A percentile compares a stretch with the other conserved stretches of the same genome.
phyloP scores from a whole-genome alignment of 1,284 basidiomycete species.

The Boletellus deceptivus region DNA sequence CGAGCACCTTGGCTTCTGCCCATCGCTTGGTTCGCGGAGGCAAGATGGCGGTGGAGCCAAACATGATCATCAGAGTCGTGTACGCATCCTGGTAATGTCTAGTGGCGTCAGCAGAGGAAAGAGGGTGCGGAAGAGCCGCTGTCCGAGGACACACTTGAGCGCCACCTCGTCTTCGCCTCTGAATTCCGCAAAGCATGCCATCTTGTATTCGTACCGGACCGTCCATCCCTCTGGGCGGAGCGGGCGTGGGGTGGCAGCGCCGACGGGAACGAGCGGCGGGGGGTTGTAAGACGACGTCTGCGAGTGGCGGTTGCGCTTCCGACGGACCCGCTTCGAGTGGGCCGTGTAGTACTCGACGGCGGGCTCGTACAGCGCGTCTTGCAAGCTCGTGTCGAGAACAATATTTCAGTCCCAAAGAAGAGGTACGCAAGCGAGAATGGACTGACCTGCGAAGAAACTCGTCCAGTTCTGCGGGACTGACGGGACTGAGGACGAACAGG shows the following conservation, averaged over 20 bases:
- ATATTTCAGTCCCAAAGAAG: too few species aligned
- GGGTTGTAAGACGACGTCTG: constrained; percentile 48
- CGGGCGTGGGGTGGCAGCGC: constrained; percentile 47
- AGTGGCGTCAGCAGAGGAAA: constrained; percentile 6
- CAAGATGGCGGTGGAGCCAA: constrained; percentile 79
- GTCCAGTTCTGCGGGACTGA: constrained; percentile 73
- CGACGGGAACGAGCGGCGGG: constrained; percentile 42
- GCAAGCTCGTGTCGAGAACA: constrained; percentile 51
- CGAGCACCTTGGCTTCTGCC: constrained; percentile 97
- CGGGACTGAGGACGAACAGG: constrained; percentile 92
- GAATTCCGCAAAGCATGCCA: constrained; percentile 94
- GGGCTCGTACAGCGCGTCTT: constrained; percentile 84
- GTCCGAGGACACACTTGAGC: constrained; percentile 56
- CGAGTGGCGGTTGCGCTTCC: constrained; percentile 81
- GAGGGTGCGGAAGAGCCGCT: constrained; percentile 2
- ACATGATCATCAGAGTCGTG: constrained; percentile 78
- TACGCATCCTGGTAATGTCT: constrained; percentile 94
- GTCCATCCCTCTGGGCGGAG: constrained; percentile 89
- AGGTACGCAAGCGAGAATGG: too few species aligned
- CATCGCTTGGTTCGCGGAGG: constrained; percentile 94
- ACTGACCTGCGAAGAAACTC: constrained; percentile 80
- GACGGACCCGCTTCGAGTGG: constrained; percentile 86
- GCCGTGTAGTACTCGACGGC: constrained; percentile 91
- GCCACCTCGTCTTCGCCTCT: constrained; percentile 88
- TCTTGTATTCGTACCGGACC: constrained; percentile 96